A percentile compares a stretch with the other conserved stretches of the same genome.
Evolutionary conservation across 2,329 filamentous ascomycete species (phyloP).

Genomic region (Alternaria panax): DNA sequence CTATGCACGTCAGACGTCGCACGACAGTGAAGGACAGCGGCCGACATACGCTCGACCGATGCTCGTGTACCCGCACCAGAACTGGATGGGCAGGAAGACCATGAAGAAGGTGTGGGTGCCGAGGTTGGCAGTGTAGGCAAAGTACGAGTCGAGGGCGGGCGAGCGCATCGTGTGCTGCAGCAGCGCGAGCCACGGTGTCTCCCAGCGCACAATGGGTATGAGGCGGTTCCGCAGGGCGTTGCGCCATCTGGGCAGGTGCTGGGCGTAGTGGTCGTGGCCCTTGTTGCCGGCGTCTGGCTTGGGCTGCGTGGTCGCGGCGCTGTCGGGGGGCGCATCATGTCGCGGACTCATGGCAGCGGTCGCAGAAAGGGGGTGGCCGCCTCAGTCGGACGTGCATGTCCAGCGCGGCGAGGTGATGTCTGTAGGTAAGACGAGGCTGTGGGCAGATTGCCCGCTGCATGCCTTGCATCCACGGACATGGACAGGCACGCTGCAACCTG

Average conservation of each 20-base stretch:
- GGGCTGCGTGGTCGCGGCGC: slow-evolving; percentile 20
- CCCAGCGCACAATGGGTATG: slow-evolving; percentile 88
- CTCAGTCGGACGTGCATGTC: slow-evolving; percentile 22
- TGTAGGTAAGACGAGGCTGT: slow-evolving; percentile 4
- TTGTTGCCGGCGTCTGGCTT: slow-evolving; percentile 75
- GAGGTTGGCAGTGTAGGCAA: slow-evolving; percentile 96
- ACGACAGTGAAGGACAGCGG: slow-evolving; percentile 10
- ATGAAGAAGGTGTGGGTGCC: slow-evolving; percentile 98
- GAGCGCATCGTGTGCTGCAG: slow-evolving; percentile 82
- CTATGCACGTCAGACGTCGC: slow-evolving; percentile 33
- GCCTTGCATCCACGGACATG: slow-evolving; percentile 4
- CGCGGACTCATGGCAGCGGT: slow-evolving; percentile 37
- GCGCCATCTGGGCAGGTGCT: slow-evolving; percentile 85
- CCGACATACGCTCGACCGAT: slow-evolving; percentile 82
- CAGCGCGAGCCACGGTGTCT: slow-evolving; percentile 91
- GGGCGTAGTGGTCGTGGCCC: slow-evolving; percentile 77
- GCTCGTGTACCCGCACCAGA: slow-evolving; percentile 91
- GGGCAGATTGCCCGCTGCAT: not conserved
- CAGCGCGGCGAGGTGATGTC: slow-evolving; percentile 5
- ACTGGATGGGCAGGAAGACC: slow-evolving; percentile 90
- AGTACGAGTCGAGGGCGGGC: slow-evolving; percentile 90
- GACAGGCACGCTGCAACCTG: slow-evolving; percentile 11
- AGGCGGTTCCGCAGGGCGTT: slow-evolving; percentile 81
- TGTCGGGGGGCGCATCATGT: slow-evolving; percentile 25
- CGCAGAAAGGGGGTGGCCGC: slow-evolving; percentile 17